Conservation (phyloP, 2,329 filamentous ascomycete genomes). For the Pseudogymnoascus sp. region DNA sequence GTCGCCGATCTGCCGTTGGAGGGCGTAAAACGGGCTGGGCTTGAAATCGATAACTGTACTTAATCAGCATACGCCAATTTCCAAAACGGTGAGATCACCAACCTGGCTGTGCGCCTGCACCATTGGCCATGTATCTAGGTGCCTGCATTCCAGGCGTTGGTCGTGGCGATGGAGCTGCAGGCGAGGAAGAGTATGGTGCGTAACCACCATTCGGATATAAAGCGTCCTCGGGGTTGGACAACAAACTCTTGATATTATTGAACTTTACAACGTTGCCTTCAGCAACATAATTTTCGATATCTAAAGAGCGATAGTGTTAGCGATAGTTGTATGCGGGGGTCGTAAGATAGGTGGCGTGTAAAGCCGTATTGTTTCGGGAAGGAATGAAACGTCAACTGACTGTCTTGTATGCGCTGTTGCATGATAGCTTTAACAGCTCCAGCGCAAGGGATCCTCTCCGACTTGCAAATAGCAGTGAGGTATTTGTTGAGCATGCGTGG, state of each 20-base stretch:
- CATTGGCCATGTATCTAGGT: neutral
- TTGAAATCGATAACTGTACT: slow-evolving; percentile 47
- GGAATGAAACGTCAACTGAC: slow-evolving; percentile 46
- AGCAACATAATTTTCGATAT: slow-evolving; percentile 19
- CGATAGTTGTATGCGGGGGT: slow-evolving; percentile 8
- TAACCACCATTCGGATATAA: neutral
- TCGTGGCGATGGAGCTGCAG: slow-evolving; percentile 5
- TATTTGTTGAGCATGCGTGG: slow-evolving; percentile 24
- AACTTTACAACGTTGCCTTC: slow-evolving; percentile 20
- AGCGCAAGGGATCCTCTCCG: slow-evolving; percentile 66
- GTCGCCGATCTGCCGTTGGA: slow-evolving; percentile 56
- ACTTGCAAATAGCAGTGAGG: slow-evolving; percentile 49
- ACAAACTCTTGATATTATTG: slow-evolving; percentile 22
- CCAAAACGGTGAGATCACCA: neutral
- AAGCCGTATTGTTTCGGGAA: slow-evolving; percentile 16
- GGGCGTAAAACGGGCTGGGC: slow-evolving; percentile 75
- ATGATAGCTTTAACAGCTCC: slow-evolving; percentile 74
- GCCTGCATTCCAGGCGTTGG: neutral
- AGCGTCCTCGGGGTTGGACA: slow-evolving; percentile 20
- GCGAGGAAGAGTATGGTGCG: neutral
- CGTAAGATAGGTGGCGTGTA: slow-evolving; percentile 13
- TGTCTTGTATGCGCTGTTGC: slow-evolving; percentile 66
- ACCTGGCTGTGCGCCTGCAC: neutral
- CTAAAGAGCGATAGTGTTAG: slow-evolving; percentile 12
- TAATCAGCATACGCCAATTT: neutral